phyloP scores from a whole-genome alignment of 306 rosid genomes.

The Lathyrus aphaca region DNA sequence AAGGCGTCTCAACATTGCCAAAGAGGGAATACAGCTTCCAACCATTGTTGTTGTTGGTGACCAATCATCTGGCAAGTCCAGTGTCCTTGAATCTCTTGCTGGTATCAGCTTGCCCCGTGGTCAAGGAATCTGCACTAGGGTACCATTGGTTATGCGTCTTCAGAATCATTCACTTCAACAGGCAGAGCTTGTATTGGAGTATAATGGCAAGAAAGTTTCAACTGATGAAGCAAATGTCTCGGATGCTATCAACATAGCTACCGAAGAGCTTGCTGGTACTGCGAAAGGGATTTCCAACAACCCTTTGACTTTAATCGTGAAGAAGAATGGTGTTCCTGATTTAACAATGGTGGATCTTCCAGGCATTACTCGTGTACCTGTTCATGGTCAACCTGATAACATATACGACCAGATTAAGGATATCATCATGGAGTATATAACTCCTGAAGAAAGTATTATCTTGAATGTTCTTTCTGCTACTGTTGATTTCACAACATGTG shows the following conservation, averaged over 20 bases:
- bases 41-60: slow-evolving; percentile 22
- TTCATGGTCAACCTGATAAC: slow-evolving; percentile 60
- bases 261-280: slow-evolving; percentile 50
- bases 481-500: slow-evolving; percentile 2
- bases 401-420: slow-evolving; percentile 45
- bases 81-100: slow-evolving; percentile 3
- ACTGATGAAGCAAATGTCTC: slow-evolving; percentile 47
- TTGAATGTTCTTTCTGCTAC: slow-evolving; percentile 6
- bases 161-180: slow-evolving; percentile 36
- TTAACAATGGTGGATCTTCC: slow-evolving; percentile 64
- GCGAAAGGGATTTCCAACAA: slow-evolving; percentile 52
- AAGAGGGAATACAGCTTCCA: slow-evolving; percentile 3
- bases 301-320: slow-evolving; percentile 52
- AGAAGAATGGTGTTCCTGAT: slow-evolving; percentile 59
- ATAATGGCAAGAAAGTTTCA: slow-evolving; percentile 18
- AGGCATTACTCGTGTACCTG: slow-evolving; percentile 61
- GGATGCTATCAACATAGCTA: slow-evolving; percentile 46
- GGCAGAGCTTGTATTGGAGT: slow-evolving; percentile 48
- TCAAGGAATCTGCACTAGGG: slow-evolving; percentile 27
- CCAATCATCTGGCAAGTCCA: background rate
- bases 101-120: slow-evolving; percentile 13
- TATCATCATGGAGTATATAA: background rate
- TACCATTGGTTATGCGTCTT: slow-evolving; percentile 59
- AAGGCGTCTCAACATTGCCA: slow-evolving; percentile 9
- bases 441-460: background rate